A percentile compares a stretch with the other conserved stretches of the same genome.
Evolutionary conservation across 2,329 filamentous ascomycete species (phyloP).

Genomic region (Fusarium napiforme): DNA sequence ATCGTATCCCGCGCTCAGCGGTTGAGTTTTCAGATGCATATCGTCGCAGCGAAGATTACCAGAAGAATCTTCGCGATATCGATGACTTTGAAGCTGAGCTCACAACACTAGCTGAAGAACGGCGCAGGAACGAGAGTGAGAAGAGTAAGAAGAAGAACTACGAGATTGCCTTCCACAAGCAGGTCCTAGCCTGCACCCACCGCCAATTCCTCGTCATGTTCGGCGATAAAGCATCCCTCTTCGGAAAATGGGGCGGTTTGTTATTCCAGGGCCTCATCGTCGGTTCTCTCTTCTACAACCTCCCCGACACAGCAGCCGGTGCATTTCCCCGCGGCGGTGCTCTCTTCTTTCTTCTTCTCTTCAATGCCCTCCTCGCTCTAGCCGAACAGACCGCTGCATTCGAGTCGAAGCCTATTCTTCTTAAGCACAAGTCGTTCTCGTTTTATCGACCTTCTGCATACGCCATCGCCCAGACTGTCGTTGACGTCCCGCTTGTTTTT

Average conservation of each 20-base stretch:
- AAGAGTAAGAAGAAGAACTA: constrained; percentile 76
- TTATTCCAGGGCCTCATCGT: constrained; percentile 80
- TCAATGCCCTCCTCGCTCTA: constrained; percentile 74
- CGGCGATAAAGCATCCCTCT: constrained; percentile 79
- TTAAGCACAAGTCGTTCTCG: constrained; percentile 77
- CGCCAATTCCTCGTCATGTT: constrained; percentile 83
- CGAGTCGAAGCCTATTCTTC: constrained; percentile 69
- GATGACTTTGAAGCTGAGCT: constrained; percentile 72
- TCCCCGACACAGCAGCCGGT: constrained; percentile 67
- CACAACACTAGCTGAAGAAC: constrained; percentile 56
- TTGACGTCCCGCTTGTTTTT: constrained; percentile 71
- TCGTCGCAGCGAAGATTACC: constrained; percentile 69
- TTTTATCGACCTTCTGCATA: constrained; percentile 72
- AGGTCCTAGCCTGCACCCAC: constrained; percentile 76
- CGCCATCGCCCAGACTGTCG: constrained; percentile 65
- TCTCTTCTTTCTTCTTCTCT: constrained; percentile 64
- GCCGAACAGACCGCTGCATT: constrained; percentile 77
- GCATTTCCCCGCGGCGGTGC: constrained; percentile 68
- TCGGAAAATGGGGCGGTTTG: constrained; percentile 84
- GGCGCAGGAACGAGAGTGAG: constrained; percentile 71
- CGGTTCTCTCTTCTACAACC: constrained; percentile 80
- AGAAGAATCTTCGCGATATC: constrained; percentile 70
- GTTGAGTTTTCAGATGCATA: constrained; percentile 75
- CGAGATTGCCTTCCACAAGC: constrained; percentile 78
- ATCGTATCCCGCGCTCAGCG: constrained; percentile 74